Evolutionary conservation across 1,284 basidiomycete species (phyloP).

Genomic region (Neotropicomus parvogracilis): DNA sequence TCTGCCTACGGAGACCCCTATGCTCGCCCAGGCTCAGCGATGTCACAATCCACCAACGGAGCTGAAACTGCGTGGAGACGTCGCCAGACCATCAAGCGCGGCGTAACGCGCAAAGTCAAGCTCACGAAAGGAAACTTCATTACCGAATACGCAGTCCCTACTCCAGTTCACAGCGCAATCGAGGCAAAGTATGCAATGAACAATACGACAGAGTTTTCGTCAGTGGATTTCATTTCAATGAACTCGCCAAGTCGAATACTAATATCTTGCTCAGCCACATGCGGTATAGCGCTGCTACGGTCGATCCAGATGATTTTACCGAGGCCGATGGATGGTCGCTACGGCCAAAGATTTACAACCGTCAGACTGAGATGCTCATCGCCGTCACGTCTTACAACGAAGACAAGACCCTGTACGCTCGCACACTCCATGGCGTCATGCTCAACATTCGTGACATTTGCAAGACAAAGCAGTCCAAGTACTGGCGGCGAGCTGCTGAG

Average conservation of each 20-base stretch:
- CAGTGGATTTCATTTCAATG: constrained; percentile 32
- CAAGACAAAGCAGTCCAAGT: constrained; percentile 94
- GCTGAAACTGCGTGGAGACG: constrained; percentile 77
- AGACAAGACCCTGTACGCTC: constrained; percentile 91
- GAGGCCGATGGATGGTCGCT: constrained; percentile 81
- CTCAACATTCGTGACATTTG: constrained; percentile 97
- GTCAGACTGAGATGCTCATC: constrained; percentile 91
- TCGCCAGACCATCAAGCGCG: constrained; percentile 88
- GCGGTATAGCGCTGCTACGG: constrained; percentile 90
- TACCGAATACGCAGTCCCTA: constrained; percentile 86
- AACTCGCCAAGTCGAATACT: constrained; percentile 4
- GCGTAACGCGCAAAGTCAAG: constrained; percentile 90
- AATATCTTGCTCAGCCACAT: constrained; percentile 58
- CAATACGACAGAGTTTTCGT: constrained; percentile 84
- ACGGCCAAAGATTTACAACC: constrained; percentile 80
- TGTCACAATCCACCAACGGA: constrained; percentile 62
- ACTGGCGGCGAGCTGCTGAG: constrained; percentile 82
- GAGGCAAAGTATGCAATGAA: constrained; percentile 74
- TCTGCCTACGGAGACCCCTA: constrained; percentile 67
- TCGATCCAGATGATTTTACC: constrained; percentile 91
- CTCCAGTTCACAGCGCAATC: constrained; percentile 80
- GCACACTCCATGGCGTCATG: constrained; percentile 95
- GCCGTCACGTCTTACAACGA: constrained; percentile 88
- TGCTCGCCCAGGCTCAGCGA: constrained; percentile 57
- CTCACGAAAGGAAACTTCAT: constrained; percentile 92